Percentiles rank a stretch among this genome's conserved stretches.
phyloP scores from a whole-genome alignment of 306 rosid genomes.

The Trifolium pratense region DNA sequence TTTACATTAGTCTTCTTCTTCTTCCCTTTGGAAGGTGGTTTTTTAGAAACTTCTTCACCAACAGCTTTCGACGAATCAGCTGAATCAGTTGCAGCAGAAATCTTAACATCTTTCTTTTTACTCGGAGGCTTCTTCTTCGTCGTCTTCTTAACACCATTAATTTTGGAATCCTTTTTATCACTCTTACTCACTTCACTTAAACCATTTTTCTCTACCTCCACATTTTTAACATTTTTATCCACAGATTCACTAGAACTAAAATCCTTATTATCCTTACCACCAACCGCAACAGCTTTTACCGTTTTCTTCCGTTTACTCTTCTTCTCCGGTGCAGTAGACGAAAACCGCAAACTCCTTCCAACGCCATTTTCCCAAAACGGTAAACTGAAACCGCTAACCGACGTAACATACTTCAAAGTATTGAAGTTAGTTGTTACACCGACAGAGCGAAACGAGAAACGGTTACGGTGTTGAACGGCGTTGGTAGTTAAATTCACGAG shows the following conservation, averaged over 20 bases:
- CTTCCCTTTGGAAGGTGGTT: slow-evolving; percentile 50
- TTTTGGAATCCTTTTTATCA: slow-evolving; percentile 45
- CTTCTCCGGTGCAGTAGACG: slow-evolving; percentile 48
- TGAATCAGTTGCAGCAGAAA: slow-evolving; percentile 15
- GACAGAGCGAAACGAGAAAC: slow-evolving; percentile 39
- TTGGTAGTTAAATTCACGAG: slow-evolving; percentile 35
- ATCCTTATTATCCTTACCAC: slow-evolving; percentile 41
- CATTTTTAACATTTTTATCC: slow-evolving; percentile 44
- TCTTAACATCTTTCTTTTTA: slow-evolving; percentile 62
- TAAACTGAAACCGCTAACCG: slow-evolving; percentile 34
- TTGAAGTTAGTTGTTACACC: slow-evolving; percentile 6
- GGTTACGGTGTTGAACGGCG: slow-evolving; percentile 38
- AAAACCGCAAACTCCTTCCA: slow-evolving; percentile 42
- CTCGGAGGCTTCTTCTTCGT: slow-evolving; percentile 51
- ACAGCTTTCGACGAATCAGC: slow-evolving; percentile 38
- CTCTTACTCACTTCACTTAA: slow-evolving; percentile 36
- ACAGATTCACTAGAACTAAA: slow-evolving; percentile 36
- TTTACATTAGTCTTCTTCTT: slow-evolving; percentile 50
- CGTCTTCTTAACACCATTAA: slow-evolving; percentile 46
- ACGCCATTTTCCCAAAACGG: slow-evolving; percentile 37
- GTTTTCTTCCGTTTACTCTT: slow-evolving; percentile 45
- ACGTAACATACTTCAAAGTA: slow-evolving; percentile 36
- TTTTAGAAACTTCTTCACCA: slow-evolving; percentile 40
- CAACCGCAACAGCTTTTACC: slow-evolving; percentile 44
- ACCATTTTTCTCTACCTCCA: slow-evolving; percentile 1